Conservation (phyloP, 345 rosid species). For the Pseudoturritis turrita region DNA sequence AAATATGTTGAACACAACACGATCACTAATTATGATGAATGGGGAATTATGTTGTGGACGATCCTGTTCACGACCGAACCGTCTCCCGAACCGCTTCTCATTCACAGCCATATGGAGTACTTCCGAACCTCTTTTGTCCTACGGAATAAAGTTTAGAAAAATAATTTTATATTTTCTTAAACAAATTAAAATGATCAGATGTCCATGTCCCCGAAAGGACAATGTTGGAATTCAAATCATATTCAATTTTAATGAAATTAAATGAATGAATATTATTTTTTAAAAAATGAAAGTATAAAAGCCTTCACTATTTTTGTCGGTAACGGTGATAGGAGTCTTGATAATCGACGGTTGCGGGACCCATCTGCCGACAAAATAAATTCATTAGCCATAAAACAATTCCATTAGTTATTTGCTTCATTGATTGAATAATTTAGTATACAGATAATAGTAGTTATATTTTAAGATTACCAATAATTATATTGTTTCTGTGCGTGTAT, state of each 20-base stretch:
- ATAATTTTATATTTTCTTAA: neutral
- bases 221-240: neutral
- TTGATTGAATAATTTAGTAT: neutral
- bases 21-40: too few relatives aligned
- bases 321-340: conserved; percentile 15
- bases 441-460: neutral
- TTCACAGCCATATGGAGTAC: too few relatives aligned
- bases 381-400: neutral
- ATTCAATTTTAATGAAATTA: neutral
- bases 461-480: neutral
- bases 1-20: too few relatives aligned
- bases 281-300: neutral
- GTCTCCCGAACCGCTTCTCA: too few relatives aligned
- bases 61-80: too few relatives aligned
- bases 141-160: neutral
- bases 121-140: neutral
- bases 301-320: conserved; percentile 23
- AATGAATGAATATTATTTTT: neutral
- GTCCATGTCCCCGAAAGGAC: conserved; percentile 18
- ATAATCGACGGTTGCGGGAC: conserved; percentile 20
- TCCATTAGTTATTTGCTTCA: neutral
- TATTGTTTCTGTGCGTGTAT: neutral
- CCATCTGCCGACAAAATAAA: conserved; percentile 21
- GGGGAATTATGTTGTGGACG: too few relatives aligned
- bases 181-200: neutral